Evolutionary conservation across 106 monocot species (phyloP).

Genomic region (Dendrobium huoshanense): DNA sequence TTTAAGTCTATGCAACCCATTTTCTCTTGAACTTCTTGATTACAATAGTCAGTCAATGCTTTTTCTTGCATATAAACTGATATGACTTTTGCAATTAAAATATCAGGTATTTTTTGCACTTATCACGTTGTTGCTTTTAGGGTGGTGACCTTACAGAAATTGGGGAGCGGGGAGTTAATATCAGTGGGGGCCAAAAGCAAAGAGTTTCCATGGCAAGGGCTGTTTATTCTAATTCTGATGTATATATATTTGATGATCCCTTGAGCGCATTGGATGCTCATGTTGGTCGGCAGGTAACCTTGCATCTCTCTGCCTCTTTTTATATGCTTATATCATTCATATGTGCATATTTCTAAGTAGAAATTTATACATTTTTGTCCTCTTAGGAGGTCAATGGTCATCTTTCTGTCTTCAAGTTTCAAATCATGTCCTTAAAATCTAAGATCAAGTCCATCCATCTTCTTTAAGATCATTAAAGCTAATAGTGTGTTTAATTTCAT

Average conservation of each 20-base stretch:
- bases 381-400: neutral
- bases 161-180: conserved; percentile 99
- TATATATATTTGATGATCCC: conserved; percentile 99
- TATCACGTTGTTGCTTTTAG: conserved; percentile 22
- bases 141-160: conserved; percentile 99
- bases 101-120: neutral
- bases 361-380: neutral
- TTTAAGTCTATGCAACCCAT: neutral
- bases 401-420: neutral
- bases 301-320: neutral
- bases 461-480: neutral
- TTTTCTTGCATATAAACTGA: neutral
- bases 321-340: neutral
- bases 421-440: neutral
- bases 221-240: conserved; percentile 95
- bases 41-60: neutral
- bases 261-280: conserved; percentile 99
- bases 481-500: neutral
- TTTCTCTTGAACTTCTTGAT: neutral
- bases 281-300: conserved; percentile 89
- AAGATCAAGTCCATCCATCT: neutral
- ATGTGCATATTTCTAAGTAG: neutral
- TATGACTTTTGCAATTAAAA: neutral
- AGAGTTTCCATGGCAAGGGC: conserved; percentile 99
- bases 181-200: conserved; percentile 99